phyloP scores from a whole-genome alignment of 2,329 filamentous ascomycete species.

The Mollisiaceae sp. region DNA sequence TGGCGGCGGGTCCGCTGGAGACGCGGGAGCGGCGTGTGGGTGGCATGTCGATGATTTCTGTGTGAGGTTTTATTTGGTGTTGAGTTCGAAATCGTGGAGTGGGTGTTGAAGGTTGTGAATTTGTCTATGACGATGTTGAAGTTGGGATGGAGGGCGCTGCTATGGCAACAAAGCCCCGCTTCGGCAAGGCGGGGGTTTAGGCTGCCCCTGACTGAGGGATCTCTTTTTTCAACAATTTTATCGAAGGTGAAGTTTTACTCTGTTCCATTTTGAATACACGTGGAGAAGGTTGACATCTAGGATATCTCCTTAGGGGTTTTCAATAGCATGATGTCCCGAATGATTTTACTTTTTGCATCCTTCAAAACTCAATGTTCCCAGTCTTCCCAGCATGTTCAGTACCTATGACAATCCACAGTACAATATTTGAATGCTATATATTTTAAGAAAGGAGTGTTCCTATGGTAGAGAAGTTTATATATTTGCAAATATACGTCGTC shows the following conservation, averaged over 20 bases:
- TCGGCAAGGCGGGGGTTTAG: not conserved
- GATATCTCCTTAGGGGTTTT: not conserved
- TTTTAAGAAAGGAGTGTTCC: not conserved
- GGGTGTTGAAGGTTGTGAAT: not conserved
- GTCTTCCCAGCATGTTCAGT: not conserved
- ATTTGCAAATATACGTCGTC: not conserved
- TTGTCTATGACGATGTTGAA: slow-evolving; percentile 12
- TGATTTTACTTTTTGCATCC: not conserved
- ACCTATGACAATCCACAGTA: not conserved
- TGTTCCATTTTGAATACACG: not conserved
- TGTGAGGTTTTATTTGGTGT: not conserved
- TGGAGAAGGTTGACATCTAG: not conserved
- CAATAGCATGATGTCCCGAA: not conserved
- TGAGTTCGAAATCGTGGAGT: not conserved
- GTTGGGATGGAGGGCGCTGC: slow-evolving; percentile 10
- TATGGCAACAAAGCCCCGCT: not conserved
- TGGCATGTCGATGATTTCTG: slow-evolving; percentile 44
- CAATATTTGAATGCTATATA: not conserved
- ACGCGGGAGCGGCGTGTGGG: slow-evolving; percentile 47
- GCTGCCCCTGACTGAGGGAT: not conserved
- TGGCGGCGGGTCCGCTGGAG: slow-evolving; percentile 44
- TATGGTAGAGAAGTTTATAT: not conserved
- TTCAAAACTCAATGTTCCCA: not conserved
- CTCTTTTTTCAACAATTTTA: not conserved
- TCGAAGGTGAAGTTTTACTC: not conserved